Evolutionary conservation across 805 yeast genomes (phyloP), one percentile per base, ranked within the genome.

Genomic region (Candida takata): DNA sequence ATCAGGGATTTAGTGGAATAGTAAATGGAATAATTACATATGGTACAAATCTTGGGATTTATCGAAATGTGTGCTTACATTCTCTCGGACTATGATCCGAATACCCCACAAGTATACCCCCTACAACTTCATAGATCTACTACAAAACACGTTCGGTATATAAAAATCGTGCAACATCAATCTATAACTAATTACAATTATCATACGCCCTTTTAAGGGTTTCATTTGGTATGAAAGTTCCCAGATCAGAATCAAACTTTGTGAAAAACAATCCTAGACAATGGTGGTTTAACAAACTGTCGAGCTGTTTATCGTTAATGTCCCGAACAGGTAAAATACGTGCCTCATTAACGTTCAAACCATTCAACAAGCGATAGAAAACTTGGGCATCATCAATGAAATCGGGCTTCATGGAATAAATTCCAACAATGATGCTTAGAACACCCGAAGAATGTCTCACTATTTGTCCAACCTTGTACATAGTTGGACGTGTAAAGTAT

Each of bases 261-360:
- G 29, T 29, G 29, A 43, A 43, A 31, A 33, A 43, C 7, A 35
- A 16, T 6, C 47, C 47, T 15, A 37, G 23, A 7, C 25, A 35
- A 18, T 41, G 35, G 27, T 34, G 24, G 10, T 36, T 29, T 19
- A 43, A 23, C 8, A 35, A 16, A 23, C 33, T 37, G n/a, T 35
- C 14, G 10, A 41, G 16, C 27, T 27, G 40, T 24, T 6, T 7
- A 11, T 26, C 20, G 5, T 18, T 8, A 8, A 25, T n/a, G 4
- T 25, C 18, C 7, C 13, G 6, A 6, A 31, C 33, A 8, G 19
- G 19, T 14, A 11, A 10, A 6, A 42, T 20, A 12, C 46, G 29
- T 8, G 34, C 24, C 8, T n/a, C 26, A 18, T 33, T 21, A 14
- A 42, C 40, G 20, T 41, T 39, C 10, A 36, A 26, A 5, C 44